Conservation (phyloP, 2,329 filamentous ascomycete genomes). For the Trichophyton equinum region DNA sequence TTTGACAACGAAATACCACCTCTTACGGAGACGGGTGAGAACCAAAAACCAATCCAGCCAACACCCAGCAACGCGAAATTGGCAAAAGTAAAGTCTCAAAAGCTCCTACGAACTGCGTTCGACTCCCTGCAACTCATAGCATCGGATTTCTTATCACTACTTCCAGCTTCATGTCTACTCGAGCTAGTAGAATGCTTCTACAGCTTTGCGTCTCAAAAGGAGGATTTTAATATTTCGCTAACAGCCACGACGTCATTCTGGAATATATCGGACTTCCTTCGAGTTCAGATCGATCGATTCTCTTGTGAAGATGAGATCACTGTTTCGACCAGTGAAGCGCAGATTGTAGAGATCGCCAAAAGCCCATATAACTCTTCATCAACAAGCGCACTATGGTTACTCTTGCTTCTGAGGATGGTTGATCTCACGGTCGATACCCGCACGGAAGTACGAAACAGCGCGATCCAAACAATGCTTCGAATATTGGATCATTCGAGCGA, state of each 20-base stretch:
- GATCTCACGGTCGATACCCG: constrained; percentile 31
- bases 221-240: constrained; percentile 88
- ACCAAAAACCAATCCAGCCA: constrained; percentile 12
- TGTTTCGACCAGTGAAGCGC: constrained; percentile 42
- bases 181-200: constrained; percentile 77
- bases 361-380: constrained; percentile 49
- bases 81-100: constrained; percentile 42
- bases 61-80: constrained; percentile 10
- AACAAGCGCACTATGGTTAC: constrained; percentile 23
- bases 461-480: constrained; percentile 77
- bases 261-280: constrained; percentile 82
- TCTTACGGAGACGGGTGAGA: constrained; percentile 2
- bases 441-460: constrained; percentile 41
- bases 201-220: constrained; percentile 75
- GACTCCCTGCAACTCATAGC: constrained; percentile 82
- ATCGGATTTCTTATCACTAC: constrained; percentile 75
- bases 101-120: constrained; percentile 75
- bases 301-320: constrained; percentile 28
- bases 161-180: constrained; percentile 58
- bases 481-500: constrained; percentile 89
- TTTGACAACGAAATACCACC: constrained; percentile 37
- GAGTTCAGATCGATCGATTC: constrained; percentile 35
- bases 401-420: constrained; percentile 29
- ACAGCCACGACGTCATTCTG: constrained; percentile 94
- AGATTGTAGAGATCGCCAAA: constrained; percentile 46